These are phyloP conservation scores for Paraphaeosphaeria minitans DNA, from an alignment of 2,329 filamentous ascomycete genomes.

Conservation along the genomic window DNA sequence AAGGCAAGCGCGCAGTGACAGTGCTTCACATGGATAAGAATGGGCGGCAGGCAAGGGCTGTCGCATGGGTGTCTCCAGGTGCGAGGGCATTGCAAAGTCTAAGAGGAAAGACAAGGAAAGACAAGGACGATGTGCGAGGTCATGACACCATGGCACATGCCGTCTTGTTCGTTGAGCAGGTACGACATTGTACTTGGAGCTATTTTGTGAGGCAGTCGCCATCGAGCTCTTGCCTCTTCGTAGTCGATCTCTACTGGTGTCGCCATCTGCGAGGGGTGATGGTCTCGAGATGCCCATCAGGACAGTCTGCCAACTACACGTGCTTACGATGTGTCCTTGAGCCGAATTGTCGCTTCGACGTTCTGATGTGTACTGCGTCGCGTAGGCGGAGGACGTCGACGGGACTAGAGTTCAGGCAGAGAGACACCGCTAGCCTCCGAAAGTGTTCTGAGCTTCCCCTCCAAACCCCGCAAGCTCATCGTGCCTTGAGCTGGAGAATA, in stretches of 20 bases:
- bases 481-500: background rate
- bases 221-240: background rate
- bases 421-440: constrained; percentile 11
- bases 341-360: background rate
- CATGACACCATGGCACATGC: background rate
- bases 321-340: background rate
- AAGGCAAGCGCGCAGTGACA: constrained; percentile 30
- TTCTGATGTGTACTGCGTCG: background rate
- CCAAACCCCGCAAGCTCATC: constrained; percentile 2
- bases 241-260: background rate
- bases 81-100: constrained; percentile 11
- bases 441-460: constrained; percentile 4
- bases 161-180: background rate
- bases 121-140: background rate
- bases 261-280: background rate
- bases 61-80: constrained; percentile 22
- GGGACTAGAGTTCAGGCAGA: background rate
- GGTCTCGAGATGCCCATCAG: background rate
- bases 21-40: constrained; percentile 1
- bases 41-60: constrained; percentile 26
- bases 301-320: background rate
- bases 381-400: background rate
- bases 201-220: constrained; percentile 1
- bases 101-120: background rate
- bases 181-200: background rate